Evolutionary conservation across 768 basidiomycete genomes (phyloP).

Genomic region (Floccularia luteovirens): DNA sequence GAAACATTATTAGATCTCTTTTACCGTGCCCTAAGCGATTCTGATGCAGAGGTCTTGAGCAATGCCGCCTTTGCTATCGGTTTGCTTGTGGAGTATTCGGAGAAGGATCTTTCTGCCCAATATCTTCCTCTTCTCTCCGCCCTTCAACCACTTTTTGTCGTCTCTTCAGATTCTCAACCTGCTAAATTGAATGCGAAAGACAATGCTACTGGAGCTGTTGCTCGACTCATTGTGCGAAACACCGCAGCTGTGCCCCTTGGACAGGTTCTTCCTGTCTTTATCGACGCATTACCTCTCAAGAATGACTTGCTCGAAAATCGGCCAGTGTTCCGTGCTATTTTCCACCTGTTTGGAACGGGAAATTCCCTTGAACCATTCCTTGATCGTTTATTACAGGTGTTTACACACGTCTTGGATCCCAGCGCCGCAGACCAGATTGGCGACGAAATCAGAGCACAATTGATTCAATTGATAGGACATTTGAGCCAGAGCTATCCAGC

Average conservation of each 20-base stretch:
- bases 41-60: conserved; percentile 89
- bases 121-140: conserved; percentile 72
- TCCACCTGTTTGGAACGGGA: conserved; percentile 77
- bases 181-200: conserved; percentile 81
- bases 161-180: conserved; percentile 53
- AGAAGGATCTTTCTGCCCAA: conserved; percentile 74
- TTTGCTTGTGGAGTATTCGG: conserved; percentile 82
- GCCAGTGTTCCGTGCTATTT: conserved; percentile 82
- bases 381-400: conserved; percentile 72
- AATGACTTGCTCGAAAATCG: conserved; percentile 88
- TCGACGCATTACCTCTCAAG: conserved; percentile 77
- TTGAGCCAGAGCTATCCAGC: conserved; percentile 71
- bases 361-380: conserved; percentile 65
- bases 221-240: conserved; percentile 81
- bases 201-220: conserved; percentile 94
- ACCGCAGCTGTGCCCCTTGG: conserved; percentile 76
- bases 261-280: conserved; percentile 81
- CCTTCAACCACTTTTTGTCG: conserved; percentile 75
- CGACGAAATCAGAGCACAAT: conserved; percentile 67
- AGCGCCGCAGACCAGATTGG: conserved; percentile 67
- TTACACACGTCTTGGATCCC: conserved; percentile 78
- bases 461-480: conserved; percentile 66
- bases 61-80: conserved; percentile 95
- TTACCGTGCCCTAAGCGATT: conserved; percentile 73
- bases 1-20: conserved; percentile 78